Evolutionary conservation across 2,329 filamentous ascomycete genomes (phyloP), one percentile per base, ranked within the genome.

Genomic region (Xylariaceae sp.): DNA sequence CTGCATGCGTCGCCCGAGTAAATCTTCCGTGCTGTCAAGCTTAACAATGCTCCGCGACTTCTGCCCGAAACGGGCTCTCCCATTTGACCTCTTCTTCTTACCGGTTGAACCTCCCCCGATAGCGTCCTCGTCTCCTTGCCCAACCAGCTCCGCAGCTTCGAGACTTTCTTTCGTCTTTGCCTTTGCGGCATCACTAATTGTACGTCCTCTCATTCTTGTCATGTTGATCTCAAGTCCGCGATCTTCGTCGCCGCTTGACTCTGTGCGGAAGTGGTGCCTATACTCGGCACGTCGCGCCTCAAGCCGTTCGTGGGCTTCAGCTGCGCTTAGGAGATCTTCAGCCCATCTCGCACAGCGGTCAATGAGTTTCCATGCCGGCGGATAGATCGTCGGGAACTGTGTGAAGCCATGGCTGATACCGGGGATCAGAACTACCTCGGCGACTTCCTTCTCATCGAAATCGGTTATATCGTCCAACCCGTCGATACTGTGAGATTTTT

Each of bases 341-440:
- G 96, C 90, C 92, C 92, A 97, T 14, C 75, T 70, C 0, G 82
- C 85, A 52, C 86, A 88, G 25, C 85, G 79, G 53, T 86, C 81
- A 56, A 97, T 87, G 61, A 94, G 85, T 58, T 85, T 86, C 88
- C 90, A 95, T 1, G 88, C 91, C 7, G 93, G 88, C 0, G 90
- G 90, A 56, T 94, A 98, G 3, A 96, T 74, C 1, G 80, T 76
- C 0, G 89, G 88, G 61, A 98, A 95, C 62, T 96, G 91, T 56
- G 96, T 69, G 66, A 98, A 98, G 1, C 93, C 93, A 60, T 98
- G 93, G 4, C 84, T 90, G 39, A 95, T 88, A 0, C 92, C 91
- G 0, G 91, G 90, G 4, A 98, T 83, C 20, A 97, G 73, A 16
- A 83, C 80, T 2, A 96, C 87, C 60, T 96, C 89, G 0, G 89